Evolutionary conservation across 2,329 filamentous ascomycete genomes (phyloP).

Genomic region (Kalmusia sp.): DNA sequence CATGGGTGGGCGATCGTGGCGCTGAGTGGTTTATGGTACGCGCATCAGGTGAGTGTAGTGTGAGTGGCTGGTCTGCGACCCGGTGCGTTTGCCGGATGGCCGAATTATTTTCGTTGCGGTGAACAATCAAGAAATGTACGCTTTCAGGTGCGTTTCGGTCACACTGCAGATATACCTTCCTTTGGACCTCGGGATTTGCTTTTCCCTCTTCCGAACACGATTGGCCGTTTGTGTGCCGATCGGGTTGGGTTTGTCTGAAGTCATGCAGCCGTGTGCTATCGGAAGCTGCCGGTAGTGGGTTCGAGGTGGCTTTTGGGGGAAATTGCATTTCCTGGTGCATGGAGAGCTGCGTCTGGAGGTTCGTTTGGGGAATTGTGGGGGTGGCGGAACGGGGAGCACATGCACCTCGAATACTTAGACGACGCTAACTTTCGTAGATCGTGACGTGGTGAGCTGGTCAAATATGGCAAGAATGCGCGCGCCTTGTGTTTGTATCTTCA

Average conservation of each 20-base stretch:
- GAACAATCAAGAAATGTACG: background rate
- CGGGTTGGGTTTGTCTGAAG: background rate
- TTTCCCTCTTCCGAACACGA: background rate
- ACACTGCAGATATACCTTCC: background rate
- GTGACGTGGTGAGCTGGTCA: background rate
- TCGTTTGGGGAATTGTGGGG: conserved; percentile 2
- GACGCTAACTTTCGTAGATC: background rate
- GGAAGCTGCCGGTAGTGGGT: background rate
- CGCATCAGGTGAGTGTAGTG: conserved; percentile 16
- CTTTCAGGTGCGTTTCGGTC: background rate
- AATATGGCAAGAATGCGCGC: background rate
- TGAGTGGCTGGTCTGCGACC: conserved; percentile 13
- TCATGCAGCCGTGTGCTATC: background rate
- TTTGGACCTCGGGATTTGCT: conserved; percentile 2
- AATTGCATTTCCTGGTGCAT: conserved; percentile 2
- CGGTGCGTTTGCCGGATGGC: conserved; percentile 6
- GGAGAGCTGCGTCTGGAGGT: background rate
- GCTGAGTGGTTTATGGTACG: conserved; percentile 6
- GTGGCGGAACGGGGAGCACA: background rate
- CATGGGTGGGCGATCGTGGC: background rate
- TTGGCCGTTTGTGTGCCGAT: background rate
- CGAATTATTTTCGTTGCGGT: conserved; percentile 16
- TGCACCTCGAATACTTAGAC: background rate
- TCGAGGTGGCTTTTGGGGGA: background rate
- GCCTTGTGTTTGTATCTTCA: background rate